phyloP scores from a whole-genome alignment of 2,329 filamentous ascomycete genomes.

The Calycina herbarum region DNA sequence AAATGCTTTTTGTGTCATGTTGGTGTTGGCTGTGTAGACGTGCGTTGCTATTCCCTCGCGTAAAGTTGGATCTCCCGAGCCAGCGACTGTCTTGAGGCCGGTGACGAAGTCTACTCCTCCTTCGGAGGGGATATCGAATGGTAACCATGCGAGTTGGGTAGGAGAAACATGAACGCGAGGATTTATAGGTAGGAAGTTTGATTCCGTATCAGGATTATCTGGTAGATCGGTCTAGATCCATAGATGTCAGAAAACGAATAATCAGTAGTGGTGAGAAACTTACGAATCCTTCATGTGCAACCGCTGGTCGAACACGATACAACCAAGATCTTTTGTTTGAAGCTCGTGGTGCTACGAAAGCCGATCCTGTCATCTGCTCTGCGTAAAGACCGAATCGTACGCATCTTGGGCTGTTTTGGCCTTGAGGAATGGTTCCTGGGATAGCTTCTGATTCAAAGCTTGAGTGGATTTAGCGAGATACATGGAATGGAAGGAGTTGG shows the following conservation, averaged over 20 bases:
- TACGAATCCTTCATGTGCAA: constrained; percentile 40
- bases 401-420: constrained; percentile 44
- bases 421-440: constrained; percentile 44
- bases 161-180: constrained; percentile 46
- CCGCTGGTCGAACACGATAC: constrained; percentile 46
- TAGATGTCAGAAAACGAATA: constrained; percentile 25
- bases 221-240: constrained; percentile 35
- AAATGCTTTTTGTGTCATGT: constrained; percentile 49
- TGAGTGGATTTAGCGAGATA: background rate
- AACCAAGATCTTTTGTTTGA: constrained; percentile 42
- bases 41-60: constrained; percentile 51
- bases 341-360: constrained; percentile 45
- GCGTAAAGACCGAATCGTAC: constrained; percentile 46
- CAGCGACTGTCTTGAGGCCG: constrained; percentile 50
- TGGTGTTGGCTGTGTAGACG: constrained; percentile 48
- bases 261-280: constrained; percentile 29
- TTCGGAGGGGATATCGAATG: constrained; percentile 39
- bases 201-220: constrained; percentile 40
- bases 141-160: constrained; percentile 51
- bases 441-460: constrained; percentile 45
- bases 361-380: constrained; percentile 47
- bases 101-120: constrained; percentile 43
- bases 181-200: constrained; percentile 49
- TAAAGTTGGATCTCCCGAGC: constrained; percentile 51
- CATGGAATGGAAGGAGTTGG: constrained; percentile 34